Evolutionary conservation across 2,329 filamentous ascomycete species (phyloP).

Genomic region (Microdochium bolleyi): DNA sequence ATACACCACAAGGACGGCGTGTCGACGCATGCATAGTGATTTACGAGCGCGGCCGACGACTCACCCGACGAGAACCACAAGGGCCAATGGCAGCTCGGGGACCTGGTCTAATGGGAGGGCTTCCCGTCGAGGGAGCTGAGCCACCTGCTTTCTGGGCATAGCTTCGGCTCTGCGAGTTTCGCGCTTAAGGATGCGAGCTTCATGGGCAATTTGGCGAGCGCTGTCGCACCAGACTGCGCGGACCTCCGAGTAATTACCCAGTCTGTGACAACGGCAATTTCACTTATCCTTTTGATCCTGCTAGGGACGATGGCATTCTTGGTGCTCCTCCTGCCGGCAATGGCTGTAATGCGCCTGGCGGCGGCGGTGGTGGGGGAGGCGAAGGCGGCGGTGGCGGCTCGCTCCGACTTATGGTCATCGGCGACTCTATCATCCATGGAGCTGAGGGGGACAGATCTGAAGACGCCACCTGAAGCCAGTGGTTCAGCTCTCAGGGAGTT

Average conservation of each 20-base stretch:
- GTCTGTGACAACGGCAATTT: background rate
- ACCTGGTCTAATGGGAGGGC: constrained; percentile 16
- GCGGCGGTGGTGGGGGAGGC: no score
- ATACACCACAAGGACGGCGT: constrained; percentile 21
- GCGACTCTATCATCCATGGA: background rate
- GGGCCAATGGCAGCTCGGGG: constrained; percentile 18
- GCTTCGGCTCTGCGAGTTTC: constrained; percentile 16
- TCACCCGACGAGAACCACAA: constrained; percentile 15
- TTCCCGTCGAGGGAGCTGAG: constrained; percentile 12
- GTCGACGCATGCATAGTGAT: constrained; percentile 17
- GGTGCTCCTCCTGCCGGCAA: no score
- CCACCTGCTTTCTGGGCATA: constrained; percentile 13
- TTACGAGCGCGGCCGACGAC: constrained; percentile 16
- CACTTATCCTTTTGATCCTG: background rate
- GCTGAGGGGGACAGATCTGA: background rate
- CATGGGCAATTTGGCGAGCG: constrained; percentile 10
- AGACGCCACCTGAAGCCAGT: background rate
- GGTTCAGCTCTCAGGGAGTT: background rate
- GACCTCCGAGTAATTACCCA: background rate
- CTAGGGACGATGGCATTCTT: background rate
- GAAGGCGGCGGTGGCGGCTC: no score
- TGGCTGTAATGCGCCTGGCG: no score
- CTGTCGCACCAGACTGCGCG: background rate
- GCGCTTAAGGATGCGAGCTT: constrained; percentile 16
- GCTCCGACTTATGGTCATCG: no score